Conservation (phyloP, 2,329 filamentous ascomycete genomes). For the Xylaria arbuscula region DNA sequence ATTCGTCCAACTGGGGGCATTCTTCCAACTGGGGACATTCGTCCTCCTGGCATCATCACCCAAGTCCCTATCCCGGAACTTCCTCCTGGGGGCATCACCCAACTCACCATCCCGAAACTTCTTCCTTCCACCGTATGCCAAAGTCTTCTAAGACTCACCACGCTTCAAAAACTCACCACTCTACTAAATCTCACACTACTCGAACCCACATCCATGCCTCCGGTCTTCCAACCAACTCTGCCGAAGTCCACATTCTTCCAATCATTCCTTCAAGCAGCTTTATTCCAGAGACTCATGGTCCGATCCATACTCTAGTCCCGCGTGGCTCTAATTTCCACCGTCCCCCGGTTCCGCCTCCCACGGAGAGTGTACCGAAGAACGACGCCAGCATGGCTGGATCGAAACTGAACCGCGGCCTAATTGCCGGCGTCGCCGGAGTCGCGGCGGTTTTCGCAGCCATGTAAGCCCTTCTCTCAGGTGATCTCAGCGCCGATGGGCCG, state of each 20-base stretch:
- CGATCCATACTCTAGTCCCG: background rate
- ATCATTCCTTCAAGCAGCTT: background rate
- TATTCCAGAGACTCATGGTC: no score
- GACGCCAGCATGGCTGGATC: background rate
- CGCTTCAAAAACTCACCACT: no score
- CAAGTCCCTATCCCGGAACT: no score
- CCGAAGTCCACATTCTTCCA: background rate
- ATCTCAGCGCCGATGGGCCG: background rate
- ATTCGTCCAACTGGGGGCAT: no score
- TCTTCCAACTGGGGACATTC: background rate
- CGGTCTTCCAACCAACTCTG: background rate
- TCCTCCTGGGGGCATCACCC: background rate
- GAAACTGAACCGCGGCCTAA: constrained; percentile 1
- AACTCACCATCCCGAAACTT: no score
- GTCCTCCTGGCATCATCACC: background rate
- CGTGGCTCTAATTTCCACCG: background rate
- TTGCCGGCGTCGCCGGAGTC: background rate
- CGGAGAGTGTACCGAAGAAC: constrained; percentile 5
- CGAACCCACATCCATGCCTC: background rate
- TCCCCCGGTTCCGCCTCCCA: background rate
- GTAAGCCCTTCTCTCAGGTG: background rate
- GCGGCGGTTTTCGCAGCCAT: background rate
- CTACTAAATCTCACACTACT: background rate
- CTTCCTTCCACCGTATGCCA: no score
- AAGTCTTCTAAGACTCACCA: no score